Conservation (phyloP, 1,284 basidiomycete genomes). For the Tylopilus orsonianus region DNA sequence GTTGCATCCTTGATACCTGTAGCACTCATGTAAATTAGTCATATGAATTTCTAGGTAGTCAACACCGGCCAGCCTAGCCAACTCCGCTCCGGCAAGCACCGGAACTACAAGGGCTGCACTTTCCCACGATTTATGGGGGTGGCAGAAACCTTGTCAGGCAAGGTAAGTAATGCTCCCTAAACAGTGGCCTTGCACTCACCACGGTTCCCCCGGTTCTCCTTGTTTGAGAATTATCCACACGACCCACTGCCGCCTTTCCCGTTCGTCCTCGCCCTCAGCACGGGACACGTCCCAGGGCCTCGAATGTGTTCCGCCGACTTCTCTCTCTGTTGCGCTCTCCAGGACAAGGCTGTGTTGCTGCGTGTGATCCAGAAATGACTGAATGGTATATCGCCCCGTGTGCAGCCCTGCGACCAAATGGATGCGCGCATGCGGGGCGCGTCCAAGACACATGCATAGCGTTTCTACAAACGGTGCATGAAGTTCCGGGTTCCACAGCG, state of each 20-base stretch:
- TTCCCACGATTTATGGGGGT: no score
- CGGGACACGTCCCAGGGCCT: constrained; percentile 55
- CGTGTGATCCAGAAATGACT: constrained; percentile 48
- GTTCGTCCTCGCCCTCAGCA: constrained; percentile 56
- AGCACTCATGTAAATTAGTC: no score
- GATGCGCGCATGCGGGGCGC: constrained; percentile 43
- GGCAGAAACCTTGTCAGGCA: no score
- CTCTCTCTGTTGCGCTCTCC: constrained; percentile 49
- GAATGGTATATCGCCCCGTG: constrained; percentile 69
- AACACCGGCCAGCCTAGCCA: no score
- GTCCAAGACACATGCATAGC: constrained; percentile 47
- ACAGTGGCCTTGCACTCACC: constrained; percentile 4
- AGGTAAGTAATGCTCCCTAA: neutral
- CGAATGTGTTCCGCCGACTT: constrained; percentile 38
- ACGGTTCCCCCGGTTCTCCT: constrained; percentile 24
- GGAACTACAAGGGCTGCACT: no score
- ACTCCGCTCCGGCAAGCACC: no score
- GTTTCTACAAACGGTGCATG: constrained; percentile 56
- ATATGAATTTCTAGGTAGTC: no score
- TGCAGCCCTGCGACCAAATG: constrained; percentile 70
- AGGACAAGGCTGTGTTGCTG: constrained; percentile 43
- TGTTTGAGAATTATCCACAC: constrained; percentile 65
- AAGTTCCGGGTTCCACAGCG: constrained; percentile 67
- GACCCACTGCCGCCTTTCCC: constrained; percentile 65
- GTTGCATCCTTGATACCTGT: no score